Evolutionary conservation across 176 grass and related monocot species (phyloP).

Genomic region (Musa acuminata): DNA sequence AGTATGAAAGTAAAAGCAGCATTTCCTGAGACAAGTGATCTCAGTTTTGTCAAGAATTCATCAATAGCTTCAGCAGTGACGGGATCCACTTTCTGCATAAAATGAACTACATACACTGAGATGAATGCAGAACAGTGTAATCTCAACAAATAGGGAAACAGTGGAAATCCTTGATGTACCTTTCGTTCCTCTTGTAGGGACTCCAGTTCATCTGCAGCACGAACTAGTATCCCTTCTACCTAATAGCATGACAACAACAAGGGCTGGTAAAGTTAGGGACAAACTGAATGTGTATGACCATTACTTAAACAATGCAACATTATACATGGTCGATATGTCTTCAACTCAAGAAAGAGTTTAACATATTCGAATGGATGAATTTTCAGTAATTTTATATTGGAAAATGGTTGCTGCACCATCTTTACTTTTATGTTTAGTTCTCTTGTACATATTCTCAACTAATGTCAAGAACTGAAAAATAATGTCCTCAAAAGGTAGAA

Average conservation of each 20-base stretch:
- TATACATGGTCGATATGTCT: too few relatives aligned
- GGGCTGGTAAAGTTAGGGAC: neutral
- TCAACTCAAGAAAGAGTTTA: too few relatives aligned
- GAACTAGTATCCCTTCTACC: constrained; percentile 75
- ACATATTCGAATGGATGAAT: too few relatives aligned
- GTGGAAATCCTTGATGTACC: constrained; percentile 29
- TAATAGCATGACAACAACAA: constrained; percentile 14
- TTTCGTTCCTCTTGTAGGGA: constrained; percentile 84
- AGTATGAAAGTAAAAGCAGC: constrained; percentile 69
- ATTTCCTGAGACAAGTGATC: constrained; percentile 56
- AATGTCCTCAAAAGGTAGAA: too few relatives aligned
- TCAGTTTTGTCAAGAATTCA: constrained; percentile 74
- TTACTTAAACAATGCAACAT: too few relatives aligned
- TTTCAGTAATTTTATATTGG: too few relatives aligned
- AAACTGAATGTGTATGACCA: neutral
- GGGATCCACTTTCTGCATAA: constrained; percentile 85
- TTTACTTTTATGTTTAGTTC: too few relatives aligned
- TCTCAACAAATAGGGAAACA: constrained; percentile 12
- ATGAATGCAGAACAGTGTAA: neutral
- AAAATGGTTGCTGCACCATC: too few relatives aligned
- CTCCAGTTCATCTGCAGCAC: constrained; percentile 67
- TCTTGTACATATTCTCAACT: too few relatives aligned
- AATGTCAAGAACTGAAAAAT: too few relatives aligned
- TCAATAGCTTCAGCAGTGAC: constrained; percentile 82
- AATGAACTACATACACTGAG: neutral